Conservation (phyloP, 108 stramenopile genomes). For the Fragilariopsis cylindrus region DNA sequence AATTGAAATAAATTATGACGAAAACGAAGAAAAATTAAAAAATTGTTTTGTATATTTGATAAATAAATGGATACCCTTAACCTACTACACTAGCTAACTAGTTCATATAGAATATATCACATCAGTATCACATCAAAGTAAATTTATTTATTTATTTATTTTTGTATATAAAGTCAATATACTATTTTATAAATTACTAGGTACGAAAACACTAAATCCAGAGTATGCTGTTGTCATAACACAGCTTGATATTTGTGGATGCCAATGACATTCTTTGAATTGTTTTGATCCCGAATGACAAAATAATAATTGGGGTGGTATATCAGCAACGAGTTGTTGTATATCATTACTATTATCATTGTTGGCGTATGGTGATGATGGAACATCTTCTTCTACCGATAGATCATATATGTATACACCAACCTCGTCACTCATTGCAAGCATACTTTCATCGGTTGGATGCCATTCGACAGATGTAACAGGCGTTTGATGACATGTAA, state of each 20-base stretch:
- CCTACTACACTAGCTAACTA: too few species aligned
- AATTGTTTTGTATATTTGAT: too few species aligned
- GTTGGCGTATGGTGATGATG: constrained; percentile 14
- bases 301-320: constrained; percentile 98
- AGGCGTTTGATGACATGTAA: constrained; percentile 86
- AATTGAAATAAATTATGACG: too few species aligned
- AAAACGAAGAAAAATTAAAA: too few species aligned
- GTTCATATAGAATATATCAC: too few species aligned
- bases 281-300: constrained; percentile 91
- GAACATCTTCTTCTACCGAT: constrained; percentile 93
- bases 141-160: too few species aligned
- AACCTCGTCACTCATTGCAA: constrained; percentile 84
- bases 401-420: constrained; percentile 95
- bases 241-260: constrained; percentile 96
- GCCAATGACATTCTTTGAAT: constrained; percentile 96
- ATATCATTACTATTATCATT: constrained; percentile 22
- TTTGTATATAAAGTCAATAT: too few species aligned
- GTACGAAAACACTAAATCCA: constrained; percentile 95
- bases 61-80: too few species aligned
- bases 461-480: constrained; percentile 97
- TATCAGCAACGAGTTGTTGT: constrained; percentile 51
- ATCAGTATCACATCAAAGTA: too few species aligned
- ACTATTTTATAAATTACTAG: constrained; percentile 71
- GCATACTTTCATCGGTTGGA: constrained; percentile 95
- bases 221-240: constrained; percentile 93